Conservation (phyloP, 108 stramenopile genomes). For the Nitzschia sp. region DNA sequence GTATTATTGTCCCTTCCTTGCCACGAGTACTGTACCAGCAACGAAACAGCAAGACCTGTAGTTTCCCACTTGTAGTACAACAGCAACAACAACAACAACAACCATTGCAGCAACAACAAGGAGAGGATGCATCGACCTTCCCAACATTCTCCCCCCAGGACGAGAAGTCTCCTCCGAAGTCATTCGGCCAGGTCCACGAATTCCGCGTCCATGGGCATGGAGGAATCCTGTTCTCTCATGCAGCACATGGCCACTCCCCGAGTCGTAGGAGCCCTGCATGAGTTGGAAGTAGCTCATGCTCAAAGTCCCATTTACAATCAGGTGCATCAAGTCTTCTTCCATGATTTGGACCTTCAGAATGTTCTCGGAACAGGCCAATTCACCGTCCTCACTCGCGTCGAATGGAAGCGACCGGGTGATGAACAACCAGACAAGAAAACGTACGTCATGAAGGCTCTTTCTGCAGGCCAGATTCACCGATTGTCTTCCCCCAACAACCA, state of each 20-base stretch:
- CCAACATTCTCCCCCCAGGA: too few relatives aligned
- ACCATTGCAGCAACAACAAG: too few relatives aligned
- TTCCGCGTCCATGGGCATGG: too few relatives aligned
- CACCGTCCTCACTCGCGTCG: background rate
- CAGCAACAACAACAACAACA: too few relatives aligned
- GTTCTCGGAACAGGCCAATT: background rate
- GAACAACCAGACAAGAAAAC: background rate
- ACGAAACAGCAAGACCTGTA: too few relatives aligned
- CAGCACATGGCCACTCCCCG: background rate
- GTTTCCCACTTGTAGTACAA: too few relatives aligned
- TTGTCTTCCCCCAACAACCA: background rate
- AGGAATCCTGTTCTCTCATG: too few relatives aligned
- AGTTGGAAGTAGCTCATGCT: conserved; percentile 2
- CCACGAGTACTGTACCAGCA: too few relatives aligned
- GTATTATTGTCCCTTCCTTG: too few relatives aligned
- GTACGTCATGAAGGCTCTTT: conserved; percentile 4
- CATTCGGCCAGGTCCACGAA: too few relatives aligned
- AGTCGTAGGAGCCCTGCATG: background rate
- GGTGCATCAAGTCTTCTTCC: conserved; percentile 4
- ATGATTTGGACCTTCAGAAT: background rate
- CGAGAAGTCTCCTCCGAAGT: too few relatives aligned
- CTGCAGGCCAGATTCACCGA: background rate
- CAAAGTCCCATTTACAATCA: background rate
- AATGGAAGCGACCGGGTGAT: background rate
- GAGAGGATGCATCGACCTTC: too few relatives aligned